phyloP scores from a whole-genome alignment of 441 rosid genomes.

The Lepidium campestre region DNA sequence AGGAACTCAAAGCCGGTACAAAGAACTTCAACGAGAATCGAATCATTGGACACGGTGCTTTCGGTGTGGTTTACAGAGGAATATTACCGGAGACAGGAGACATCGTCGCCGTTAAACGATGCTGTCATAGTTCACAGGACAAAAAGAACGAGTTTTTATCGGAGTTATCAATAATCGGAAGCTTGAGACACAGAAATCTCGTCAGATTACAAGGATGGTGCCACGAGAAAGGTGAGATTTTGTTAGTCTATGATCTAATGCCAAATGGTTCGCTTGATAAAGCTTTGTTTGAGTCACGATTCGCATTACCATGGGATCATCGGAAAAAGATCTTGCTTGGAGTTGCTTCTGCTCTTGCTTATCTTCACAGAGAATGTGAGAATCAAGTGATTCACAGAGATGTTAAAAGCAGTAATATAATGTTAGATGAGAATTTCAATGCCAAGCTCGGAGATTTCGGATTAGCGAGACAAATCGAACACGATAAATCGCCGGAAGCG shows the following conservation, averaged over 20 bases:
- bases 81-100: slow-evolving; percentile 62
- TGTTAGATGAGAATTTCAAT: slow-evolving; percentile 88
- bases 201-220: slow-evolving; percentile 94
- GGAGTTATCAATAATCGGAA: slow-evolving; percentile 79
- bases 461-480: slow-evolving; percentile 76
- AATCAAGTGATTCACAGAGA: slow-evolving; percentile 93
- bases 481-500: slow-evolving; percentile 85
- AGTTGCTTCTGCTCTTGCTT: slow-evolving; percentile 89
- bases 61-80: slow-evolving; percentile 88
- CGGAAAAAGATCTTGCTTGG: slow-evolving; percentile 72
- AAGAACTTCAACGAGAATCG: slow-evolving; percentile 63
- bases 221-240: slow-evolving; percentile 85
- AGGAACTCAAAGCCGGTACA: slow-evolving; percentile 70
- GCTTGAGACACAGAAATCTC: slow-evolving; percentile 78
- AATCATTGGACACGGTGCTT: slow-evolving; percentile 83
- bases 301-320: slow-evolving; percentile 66
- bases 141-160: slow-evolving; percentile 67
- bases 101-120: slow-evolving; percentile 76
- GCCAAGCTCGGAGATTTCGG: slow-evolving; percentile 94
- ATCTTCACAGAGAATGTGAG: slow-evolving; percentile 91
- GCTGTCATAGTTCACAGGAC: slow-evolving; percentile 76
- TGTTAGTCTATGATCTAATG: slow-evolving; percentile 86
- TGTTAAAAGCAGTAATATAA: slow-evolving; percentile 79
- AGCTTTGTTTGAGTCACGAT: slow-evolving; percentile 74
- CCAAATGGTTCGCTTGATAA: slow-evolving; percentile 90